Conservation (phyloP, 176 grass and related monocot genomes). For the Sorghum bicolor region DNA sequence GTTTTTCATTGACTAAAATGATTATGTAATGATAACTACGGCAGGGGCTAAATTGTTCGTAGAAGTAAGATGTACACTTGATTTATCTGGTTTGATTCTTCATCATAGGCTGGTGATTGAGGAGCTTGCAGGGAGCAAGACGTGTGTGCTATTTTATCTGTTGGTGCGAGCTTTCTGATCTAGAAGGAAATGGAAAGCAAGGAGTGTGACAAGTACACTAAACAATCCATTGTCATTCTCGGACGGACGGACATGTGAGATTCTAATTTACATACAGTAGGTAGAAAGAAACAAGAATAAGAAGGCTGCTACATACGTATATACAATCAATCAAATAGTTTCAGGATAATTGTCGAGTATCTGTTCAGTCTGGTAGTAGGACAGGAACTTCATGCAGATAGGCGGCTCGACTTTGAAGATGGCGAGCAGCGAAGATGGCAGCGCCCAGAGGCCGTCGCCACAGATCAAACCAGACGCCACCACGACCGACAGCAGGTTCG, state of each 20-base stretch:
- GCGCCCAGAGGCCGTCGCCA: conserved; percentile 39
- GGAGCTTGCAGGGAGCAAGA: background rate
- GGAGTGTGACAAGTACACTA: background rate
- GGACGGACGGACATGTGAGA: too few species aligned
- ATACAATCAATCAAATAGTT: too few species aligned
- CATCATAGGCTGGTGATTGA: conserved; percentile 1
- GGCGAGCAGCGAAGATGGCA: conserved; percentile 24
- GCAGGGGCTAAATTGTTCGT: background rate
- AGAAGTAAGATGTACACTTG: background rate
- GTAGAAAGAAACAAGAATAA: background rate
- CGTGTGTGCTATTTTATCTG: background rate
- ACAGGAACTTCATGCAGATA: conserved; percentile 47
- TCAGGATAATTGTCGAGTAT: too few species aligned
- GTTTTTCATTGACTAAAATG: background rate
- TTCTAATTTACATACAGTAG: background rate
- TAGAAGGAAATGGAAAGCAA: background rate
- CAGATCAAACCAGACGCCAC: conserved; percentile 42
- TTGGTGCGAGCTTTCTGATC: background rate
- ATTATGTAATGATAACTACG: conserved; percentile 9
- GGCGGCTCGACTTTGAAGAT: conserved; percentile 34
- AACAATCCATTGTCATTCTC: background rate
- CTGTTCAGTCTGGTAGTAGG: background rate
- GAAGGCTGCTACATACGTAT: too few species aligned
- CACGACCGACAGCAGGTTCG: background rate
- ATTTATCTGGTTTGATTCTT: background rate